A percentile compares a stretch with the other conserved stretches of the same genome.
Evolutionary conservation across 108 stramenopile species (phyloP).

Genomic region (Aurantiochytrium sp.): DNA sequence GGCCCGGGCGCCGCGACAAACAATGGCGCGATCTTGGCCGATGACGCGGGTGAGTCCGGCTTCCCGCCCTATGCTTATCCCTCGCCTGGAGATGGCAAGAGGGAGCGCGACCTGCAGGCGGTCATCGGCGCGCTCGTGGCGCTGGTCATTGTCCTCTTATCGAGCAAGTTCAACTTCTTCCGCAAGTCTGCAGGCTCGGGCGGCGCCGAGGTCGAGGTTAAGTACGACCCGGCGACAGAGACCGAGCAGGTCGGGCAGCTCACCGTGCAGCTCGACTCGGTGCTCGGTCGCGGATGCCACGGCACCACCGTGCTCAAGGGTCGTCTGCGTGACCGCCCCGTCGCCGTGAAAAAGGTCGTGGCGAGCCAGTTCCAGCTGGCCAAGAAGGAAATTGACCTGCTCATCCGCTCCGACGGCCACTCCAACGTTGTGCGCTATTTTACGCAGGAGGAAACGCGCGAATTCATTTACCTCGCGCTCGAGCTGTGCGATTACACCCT

Average conservation of each 20-base stretch:
- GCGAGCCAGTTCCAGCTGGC: slow-evolving; percentile 21
- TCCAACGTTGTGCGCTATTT: slow-evolving; percentile 59
- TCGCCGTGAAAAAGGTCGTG: slow-evolving; percentile 32
- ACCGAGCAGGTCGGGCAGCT: neutral
- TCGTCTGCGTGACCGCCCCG: neutral
- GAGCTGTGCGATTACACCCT: slow-evolving; percentile 54
- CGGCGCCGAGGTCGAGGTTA: neutral
- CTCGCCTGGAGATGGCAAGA: neutral
- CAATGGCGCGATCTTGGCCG: neutral
- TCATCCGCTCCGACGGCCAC: slow-evolving; percentile 39
- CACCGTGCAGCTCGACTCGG: neutral
- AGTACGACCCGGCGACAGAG: neutral
- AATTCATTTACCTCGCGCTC: slow-evolving; percentile 59
- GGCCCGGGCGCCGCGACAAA: neutral
- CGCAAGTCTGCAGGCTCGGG: neutral
- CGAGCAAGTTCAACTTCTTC: neutral
- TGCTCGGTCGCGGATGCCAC: slow-evolving; percentile 29
- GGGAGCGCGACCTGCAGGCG: neutral
- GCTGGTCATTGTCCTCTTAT: neutral
- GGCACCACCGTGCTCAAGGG: slow-evolving; percentile 31
- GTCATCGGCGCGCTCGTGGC: neutral
- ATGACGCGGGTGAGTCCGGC: neutral
- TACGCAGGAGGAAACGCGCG: slow-evolving; percentile 45
- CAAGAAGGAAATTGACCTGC: slow-evolving; percentile 32
- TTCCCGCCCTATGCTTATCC: neutral